Base-by-base conservation (phyloP, 345 rosid species). In the Populus tremula region DNA sequence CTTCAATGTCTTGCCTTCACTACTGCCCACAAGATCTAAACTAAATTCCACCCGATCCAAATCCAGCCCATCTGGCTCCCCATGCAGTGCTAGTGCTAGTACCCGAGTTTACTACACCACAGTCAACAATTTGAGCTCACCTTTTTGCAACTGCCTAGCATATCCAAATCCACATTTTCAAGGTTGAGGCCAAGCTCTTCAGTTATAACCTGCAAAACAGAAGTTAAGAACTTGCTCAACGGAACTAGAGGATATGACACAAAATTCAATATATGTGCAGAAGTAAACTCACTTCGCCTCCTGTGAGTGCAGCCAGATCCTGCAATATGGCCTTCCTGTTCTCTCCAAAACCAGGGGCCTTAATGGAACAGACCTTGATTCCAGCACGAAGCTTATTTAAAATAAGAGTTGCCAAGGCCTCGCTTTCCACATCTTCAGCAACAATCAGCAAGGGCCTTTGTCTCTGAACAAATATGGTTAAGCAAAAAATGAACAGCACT, bases 291-390 rank as follows among this genome's bases (percentile, higher is more conserved):
- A 90, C 99, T 84, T 96, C 85, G 27, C 92, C 99, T 73, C 98
- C 99, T 0, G 99, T 93, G 79, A 96, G 96, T 56, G 62, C 83
- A 29, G 99, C 96, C 78, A 96, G 94, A 87, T 96, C 99, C 20
- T 92, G 93, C 79, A 96, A 80, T 75, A 81, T 84, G 41, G 98
- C 88, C 85, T 90, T 96, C 84, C 98, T 84, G 87, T 91, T 96
- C 84, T 96, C 99, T 77, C 99, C 98, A 84, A 96, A 96, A 73
- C 98, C 98, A 70, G 99, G 96, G 67, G 99, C 98, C 80, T 96
- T 96, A 70, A 96, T 90, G 63, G 99, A 92, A 87, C 99, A 96
- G 29, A 96, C 90, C 99, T 96, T 96, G 79, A 96, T 86, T 79
- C 97, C 98, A 77, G 97, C 99, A 29, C 98, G 98, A 76, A 94